Percentiles rank a stretch among this genome's conserved stretches.
phyloP scores from a whole-genome alignment of 345 rosid genomes.

The Eucalyptus albens region DNA sequence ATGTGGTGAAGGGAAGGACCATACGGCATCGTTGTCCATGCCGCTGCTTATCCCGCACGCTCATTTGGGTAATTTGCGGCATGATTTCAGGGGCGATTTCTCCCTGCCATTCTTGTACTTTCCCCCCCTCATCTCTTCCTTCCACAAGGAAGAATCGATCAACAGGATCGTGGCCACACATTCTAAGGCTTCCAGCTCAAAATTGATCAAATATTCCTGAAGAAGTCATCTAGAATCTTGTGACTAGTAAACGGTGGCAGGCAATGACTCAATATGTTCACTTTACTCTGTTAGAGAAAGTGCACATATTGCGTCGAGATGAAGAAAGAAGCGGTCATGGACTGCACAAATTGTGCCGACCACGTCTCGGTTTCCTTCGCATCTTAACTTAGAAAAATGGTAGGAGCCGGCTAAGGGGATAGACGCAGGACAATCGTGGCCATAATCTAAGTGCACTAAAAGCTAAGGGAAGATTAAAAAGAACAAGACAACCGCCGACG shows the following conservation, averaged over 20 bases:
- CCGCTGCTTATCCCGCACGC: not conserved
- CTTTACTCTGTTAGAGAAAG: not conserved
- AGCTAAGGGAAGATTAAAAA: not conserved
- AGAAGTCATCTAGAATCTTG: not conserved
- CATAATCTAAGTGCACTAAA: not conserved
- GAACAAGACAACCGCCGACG: not conserved
- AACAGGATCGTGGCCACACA: not conserved
- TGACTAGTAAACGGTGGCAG: not conserved
- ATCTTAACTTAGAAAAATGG: not conserved
- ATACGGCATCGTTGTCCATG: not conserved
- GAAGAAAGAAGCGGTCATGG: not conserved
- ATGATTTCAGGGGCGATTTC: not conserved
- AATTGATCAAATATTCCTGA: not conserved
- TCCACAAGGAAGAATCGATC: not conserved
- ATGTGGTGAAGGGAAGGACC: not conserved
- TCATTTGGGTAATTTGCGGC: not conserved
- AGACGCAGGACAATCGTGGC: not conserved
- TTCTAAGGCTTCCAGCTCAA: not conserved
- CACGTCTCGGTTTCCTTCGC: not conserved
- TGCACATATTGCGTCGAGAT: not conserved
- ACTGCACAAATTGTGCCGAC: not conserved
- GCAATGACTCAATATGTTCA: not conserved
- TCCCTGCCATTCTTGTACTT: not conserved
- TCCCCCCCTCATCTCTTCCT: not conserved
- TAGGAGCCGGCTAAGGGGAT: not conserved